Percentiles rank a stretch among this genome's conserved stretches.
Evolutionary conservation across 495 filamentous ascomycete genomes (phyloP).

Genomic region (Lentithecium fluviatile): DNA sequence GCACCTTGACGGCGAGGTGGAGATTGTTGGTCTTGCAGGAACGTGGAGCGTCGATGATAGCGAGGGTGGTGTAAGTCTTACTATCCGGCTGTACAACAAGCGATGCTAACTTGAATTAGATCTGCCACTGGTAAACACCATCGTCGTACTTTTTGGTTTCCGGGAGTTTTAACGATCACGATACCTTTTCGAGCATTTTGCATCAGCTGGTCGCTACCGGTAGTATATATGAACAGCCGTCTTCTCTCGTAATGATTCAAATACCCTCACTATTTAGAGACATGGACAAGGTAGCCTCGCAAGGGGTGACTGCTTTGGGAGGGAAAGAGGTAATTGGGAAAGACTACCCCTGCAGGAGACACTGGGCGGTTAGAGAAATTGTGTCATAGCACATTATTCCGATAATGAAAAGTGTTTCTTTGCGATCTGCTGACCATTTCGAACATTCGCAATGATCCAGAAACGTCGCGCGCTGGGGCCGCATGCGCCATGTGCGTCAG

Average conservation of each 20-base stretch:
- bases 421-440: not conserved
- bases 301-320: no score
- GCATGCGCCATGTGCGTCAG: slow-evolving; percentile 2
- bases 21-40: slow-evolving; percentile 76
- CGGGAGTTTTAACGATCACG: no score
- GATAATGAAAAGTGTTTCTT: not conserved
- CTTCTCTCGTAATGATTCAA: not conserved
- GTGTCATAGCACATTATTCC: slow-evolving; percentile 3
- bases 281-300: not conserved
- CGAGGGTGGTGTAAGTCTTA: slow-evolving; percentile 60
- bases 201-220: not conserved
- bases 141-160: no score
- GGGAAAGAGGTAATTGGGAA: no score
- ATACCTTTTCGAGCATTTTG: not conserved
- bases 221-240: not conserved
- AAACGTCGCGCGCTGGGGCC: no score
- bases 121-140: slow-evolving; percentile 52
- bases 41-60: slow-evolving; percentile 84
- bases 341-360: no score
- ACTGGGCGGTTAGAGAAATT: not conserved
- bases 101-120: slow-evolving; percentile 15
- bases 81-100: not conserved
- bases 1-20: slow-evolving; percentile 58
- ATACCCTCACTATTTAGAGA: not conserved
- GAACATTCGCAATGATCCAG: not conserved